Percentiles rank a stretch among this genome's conserved stretches.
These are phyloP conservation scores for Populus deltoides DNA, from an alignment of 345 rosid species.

Conservation along the genomic window DNA sequence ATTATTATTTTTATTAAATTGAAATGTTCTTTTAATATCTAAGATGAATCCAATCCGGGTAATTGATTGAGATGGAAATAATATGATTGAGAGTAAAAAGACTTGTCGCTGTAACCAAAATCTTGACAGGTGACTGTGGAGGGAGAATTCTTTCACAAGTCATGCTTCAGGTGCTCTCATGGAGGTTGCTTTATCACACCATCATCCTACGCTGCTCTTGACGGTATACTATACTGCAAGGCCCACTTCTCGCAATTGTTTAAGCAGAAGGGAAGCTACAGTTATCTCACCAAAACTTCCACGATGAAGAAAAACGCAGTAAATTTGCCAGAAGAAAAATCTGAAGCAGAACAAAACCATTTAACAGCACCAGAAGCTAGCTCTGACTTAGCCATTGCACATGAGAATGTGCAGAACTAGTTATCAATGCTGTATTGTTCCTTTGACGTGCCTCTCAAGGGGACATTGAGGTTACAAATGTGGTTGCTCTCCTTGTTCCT, in stretches of 20 bases:
- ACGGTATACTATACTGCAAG: conserved; percentile 51
- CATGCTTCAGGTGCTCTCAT: conserved; percentile 55
- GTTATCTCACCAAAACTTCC: conserved; percentile 32
- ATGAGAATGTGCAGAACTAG: not conserved
- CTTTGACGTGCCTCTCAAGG: not conserved
- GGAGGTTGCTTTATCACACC: conserved; percentile 49
- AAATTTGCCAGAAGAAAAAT: not conserved
- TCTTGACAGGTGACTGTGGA: conserved; percentile 42
- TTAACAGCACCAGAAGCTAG: not conserved
- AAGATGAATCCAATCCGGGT: too few species aligned
- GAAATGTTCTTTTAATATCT: too few species aligned
- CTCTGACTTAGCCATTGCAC: not conserved
- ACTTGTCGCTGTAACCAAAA: not conserved
- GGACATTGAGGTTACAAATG: not conserved
- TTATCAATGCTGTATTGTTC: not conserved
- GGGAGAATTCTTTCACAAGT: conserved; percentile 49
- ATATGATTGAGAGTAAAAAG: not conserved
- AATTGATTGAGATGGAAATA: not conserved
- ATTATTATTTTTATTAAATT: too few species aligned
- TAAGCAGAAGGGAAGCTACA: conserved; percentile 53
- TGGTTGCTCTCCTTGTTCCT: not conserved
- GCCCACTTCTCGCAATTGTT: conserved; percentile 52
- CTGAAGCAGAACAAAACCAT: conserved; percentile 14
- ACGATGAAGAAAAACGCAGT: conserved; percentile 21
- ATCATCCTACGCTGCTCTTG: conserved; percentile 50